Base-by-base conservation (phyloP, 1,284 basidiomycete genomes). In the Leccinum variabile region DNA sequence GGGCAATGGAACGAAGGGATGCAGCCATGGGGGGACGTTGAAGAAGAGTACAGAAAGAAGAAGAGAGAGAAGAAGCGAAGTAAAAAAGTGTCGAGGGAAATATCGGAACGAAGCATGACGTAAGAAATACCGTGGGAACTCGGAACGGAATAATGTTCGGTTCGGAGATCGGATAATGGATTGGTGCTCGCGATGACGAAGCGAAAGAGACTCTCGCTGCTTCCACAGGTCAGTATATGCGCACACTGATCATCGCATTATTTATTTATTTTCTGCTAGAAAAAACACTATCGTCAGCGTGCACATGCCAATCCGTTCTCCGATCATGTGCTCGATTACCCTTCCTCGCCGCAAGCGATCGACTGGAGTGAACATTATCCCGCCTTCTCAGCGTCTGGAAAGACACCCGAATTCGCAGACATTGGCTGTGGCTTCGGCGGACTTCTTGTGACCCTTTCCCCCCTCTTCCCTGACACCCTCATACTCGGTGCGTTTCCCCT, bases 261-360 rank as follows among this genome's bases (percentile, higher is more conserved):
- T 16, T 25, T 9, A 30, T 16, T 53, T n/a, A 53, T n/a, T 16
- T 53, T 30, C 50, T 30, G 9, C 22, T 74, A 97, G 91, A 98
- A 98, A 90, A 88, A 92, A 71, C 94, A 93, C 78, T 99, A 99
- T 77, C 85, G 97, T 25, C 97, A 99, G 75, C 85, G 97, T 61
- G 97, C 97, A 3, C 97, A 99, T 75, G 96, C 97, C 7, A 99
- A 99, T 76, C 97, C 97, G 1, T 98, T 99, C 78, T 94, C 93
- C 13, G 97, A 99, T 77, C 97, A 99, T 78, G 83, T 87, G 28
- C 85, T 99, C 57, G 88, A 90, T 66, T 99, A 98, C 75, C 97
- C 97, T 1, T 66, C 84, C n/a, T 85, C 87, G 10, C 96, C 97
- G 0, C 77, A 81, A 18, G 78, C 82, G 60, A 90, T 97, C 79